These are phyloP conservation scores for Kwoniella dendrophila DNA, from an alignment of 768 basidiomycete species.

Conservation along the genomic window DNA sequence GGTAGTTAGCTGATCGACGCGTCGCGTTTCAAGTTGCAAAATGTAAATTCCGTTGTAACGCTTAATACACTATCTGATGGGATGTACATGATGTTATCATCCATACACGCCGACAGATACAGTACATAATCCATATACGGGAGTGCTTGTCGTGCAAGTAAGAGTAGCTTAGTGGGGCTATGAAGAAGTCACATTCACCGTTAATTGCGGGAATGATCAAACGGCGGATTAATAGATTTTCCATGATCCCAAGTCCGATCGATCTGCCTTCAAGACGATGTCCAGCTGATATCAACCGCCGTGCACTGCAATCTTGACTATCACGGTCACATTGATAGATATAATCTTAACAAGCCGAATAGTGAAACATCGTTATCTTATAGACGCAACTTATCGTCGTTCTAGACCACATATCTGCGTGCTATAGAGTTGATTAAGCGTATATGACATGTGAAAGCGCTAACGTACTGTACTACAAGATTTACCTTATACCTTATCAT, in stretches of 20 bases:
- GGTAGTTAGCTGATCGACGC: slow-evolving; percentile 28
- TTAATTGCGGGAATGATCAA: neutral
- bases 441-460: no score
- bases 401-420: no score
- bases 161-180: neutral
- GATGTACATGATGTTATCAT: slow-evolving; percentile 8
- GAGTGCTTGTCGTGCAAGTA: neutral
- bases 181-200: neutral
- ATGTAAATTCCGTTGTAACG: slow-evolving; percentile 1
- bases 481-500: neutral
- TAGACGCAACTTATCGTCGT: no score
- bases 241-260: no score
- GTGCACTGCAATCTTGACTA: no score
- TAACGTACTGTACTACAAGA: neutral
- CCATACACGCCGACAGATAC: neutral
- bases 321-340: no score
- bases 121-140: neutral
- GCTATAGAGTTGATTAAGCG: no score
- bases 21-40: neutral
- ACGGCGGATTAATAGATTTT: no score
- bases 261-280: no score
- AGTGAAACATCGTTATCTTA: no score
- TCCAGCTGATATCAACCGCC: no score
- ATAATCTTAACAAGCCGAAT: no score
- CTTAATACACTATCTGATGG: neutral